Evolutionary conservation across 495 filamentous ascomycete genomes (phyloP).

Genomic region (Hypoxylon rickii): DNA sequence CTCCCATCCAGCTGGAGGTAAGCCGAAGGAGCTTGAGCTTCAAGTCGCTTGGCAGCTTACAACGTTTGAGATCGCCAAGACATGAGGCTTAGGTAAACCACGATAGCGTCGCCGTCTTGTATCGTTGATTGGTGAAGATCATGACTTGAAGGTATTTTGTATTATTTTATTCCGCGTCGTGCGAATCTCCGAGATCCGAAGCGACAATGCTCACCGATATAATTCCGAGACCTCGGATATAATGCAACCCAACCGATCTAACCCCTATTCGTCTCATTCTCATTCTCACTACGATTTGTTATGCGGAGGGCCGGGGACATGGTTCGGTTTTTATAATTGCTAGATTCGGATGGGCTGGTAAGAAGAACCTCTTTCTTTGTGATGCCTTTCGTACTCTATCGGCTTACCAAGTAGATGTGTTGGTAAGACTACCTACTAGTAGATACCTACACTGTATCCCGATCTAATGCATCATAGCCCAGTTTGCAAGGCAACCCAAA

Average conservation of each 20-base stretch:
- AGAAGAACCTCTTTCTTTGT: constrained; percentile 5
- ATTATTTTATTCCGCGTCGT: constrained; percentile 17
- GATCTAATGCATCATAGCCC: too few species aligned
- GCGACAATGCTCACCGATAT: not conserved
- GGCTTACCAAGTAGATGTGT: too few species aligned
- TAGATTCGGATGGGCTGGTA: too few species aligned
- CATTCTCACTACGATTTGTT: not conserved
- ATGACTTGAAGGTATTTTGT: too few species aligned
- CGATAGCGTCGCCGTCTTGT: too few species aligned
- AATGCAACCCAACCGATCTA: not conserved
- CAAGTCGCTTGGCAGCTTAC: too few species aligned
- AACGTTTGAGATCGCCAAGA: too few species aligned
- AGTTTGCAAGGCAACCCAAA: constrained; percentile 8
- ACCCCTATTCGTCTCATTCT: not conserved
- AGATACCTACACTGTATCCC: too few species aligned
- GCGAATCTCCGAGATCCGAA: constrained; percentile 33
- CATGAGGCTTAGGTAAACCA: too few species aligned
- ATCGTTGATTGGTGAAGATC: not conserved
- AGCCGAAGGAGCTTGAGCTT: too few species aligned
- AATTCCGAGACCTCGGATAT: constrained; percentile 24
- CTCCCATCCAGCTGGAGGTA: too few species aligned
- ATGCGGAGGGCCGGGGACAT: not conserved
- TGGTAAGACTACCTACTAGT: too few species aligned
- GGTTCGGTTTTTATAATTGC: constrained; percentile 4
- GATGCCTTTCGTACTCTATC: not conserved